Conservation (phyloP, 805 yeast species). For the Cyberlindnera mississippiensis region DNA sequence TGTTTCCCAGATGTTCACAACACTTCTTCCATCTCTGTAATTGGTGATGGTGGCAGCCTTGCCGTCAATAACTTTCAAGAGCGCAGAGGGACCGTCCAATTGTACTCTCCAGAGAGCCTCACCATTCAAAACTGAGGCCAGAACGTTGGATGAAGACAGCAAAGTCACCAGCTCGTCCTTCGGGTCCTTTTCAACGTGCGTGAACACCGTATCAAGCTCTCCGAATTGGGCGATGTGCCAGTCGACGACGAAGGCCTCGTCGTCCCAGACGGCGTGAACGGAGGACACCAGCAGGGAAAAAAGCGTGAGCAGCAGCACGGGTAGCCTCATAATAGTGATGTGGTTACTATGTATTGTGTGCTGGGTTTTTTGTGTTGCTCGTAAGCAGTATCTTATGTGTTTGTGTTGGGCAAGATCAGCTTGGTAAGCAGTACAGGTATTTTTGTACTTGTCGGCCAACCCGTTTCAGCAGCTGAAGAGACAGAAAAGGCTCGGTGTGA, state of each 20-base stretch:
- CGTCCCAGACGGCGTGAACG: conserved; percentile 34
- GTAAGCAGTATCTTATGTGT: too few species aligned
- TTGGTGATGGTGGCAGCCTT: conserved; percentile 23
- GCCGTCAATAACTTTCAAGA: conserved; percentile 1
- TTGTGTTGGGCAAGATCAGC: too few species aligned
- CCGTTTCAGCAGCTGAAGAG: too few species aligned
- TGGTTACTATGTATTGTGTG: too few species aligned
- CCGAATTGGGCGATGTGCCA: conserved; percentile 52
- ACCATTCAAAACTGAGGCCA: conserved; percentile 38
- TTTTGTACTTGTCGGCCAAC: too few species aligned
- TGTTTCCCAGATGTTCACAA: conserved; percentile 21
- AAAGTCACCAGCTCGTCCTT: conserved; percentile 20
- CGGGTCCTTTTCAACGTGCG: conserved; percentile 12
- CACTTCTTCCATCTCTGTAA: conserved; percentile 15
- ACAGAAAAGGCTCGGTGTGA: too few species aligned
- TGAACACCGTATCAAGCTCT: conserved; percentile 23
- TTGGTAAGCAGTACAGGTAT: too few species aligned
- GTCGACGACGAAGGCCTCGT: conserved; percentile 52
- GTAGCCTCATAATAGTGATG: conserved; percentile 14
- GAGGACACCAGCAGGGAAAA: background rate
- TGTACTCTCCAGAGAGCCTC: conserved; percentile 31
- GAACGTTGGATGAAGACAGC: conserved; percentile 25
- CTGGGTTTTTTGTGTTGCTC: too few species aligned
- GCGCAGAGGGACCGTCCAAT: conserved; percentile 15
- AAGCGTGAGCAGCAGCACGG: background rate